Evolutionary conservation across 768 basidiomycete species (phyloP).

Genomic region (Xanthoconium stramineum): DNA sequence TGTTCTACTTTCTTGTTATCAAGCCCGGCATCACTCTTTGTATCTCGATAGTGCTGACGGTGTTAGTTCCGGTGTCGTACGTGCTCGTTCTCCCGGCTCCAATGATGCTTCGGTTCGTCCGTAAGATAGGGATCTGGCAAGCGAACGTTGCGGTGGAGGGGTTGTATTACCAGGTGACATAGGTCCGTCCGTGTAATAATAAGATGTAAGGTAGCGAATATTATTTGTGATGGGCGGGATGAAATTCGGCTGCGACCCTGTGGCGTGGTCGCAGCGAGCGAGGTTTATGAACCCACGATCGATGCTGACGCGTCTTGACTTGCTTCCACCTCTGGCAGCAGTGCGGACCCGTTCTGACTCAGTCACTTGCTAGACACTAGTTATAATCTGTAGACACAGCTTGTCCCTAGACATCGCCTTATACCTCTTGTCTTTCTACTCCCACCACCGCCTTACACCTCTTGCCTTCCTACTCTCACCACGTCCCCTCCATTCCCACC

Average conservation of each 20-base stretch:
- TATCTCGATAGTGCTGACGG: slow-evolving; percentile 51
- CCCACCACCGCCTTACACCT: neutral
- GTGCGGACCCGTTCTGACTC: slow-evolving; percentile 10
- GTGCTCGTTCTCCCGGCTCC: slow-evolving; percentile 67
- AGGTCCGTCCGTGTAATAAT: slow-evolving; percentile 2
- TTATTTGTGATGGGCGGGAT: neutral
- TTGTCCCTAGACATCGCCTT: slow-evolving; percentile 3
- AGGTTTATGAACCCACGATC: slow-evolving; percentile 26
- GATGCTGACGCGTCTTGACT: slow-evolving; percentile 39
- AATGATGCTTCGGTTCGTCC: slow-evolving; percentile 58
- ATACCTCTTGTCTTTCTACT: neutral
- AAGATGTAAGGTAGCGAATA: neutral
- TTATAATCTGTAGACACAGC: slow-evolving; percentile 19
- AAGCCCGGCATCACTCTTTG: slow-evolving; percentile 78
- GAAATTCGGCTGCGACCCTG: slow-evolving; percentile 19
- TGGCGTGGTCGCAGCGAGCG: slow-evolving; percentile 27
- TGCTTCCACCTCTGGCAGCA: slow-evolving; percentile 20
- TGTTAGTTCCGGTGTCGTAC: slow-evolving; percentile 56
- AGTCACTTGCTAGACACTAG: neutral
- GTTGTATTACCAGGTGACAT: slow-evolving; percentile 39
- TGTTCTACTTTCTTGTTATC: slow-evolving; percentile 87
- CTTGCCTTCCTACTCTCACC: slow-evolving; percentile 24
- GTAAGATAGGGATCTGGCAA: slow-evolving; percentile 76
- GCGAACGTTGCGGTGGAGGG: slow-evolving; percentile 81
- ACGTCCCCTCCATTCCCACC: slow-evolving; percentile 17